Conservation (phyloP, 768 basidiomycete genomes). For the Agrocybe praecox region DNA sequence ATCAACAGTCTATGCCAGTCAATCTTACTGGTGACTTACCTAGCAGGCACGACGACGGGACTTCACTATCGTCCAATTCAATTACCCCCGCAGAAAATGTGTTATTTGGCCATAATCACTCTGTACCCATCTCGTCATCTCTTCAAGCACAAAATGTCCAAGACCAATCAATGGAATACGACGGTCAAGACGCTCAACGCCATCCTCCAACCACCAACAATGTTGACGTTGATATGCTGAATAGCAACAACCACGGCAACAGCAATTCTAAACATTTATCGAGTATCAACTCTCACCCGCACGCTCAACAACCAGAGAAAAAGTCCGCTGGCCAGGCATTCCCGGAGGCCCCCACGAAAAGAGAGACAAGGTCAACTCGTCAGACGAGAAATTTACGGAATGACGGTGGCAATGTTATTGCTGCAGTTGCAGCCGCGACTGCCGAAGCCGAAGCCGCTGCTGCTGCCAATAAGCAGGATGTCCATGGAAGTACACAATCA, state of each 20-base stretch:
- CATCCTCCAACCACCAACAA: not conserved
- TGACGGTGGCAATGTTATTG: conserved; percentile 20
- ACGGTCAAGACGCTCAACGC: not conserved
- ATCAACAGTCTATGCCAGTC: not conserved
- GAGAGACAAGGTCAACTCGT: conserved; percentile 7
- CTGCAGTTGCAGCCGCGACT: conserved; percentile 22
- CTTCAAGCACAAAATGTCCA: no score
- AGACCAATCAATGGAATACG: no score
- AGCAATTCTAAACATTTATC: conserved; percentile 26
- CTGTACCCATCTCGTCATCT: no score
- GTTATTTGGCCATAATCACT: no score
- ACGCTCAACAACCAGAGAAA: not conserved
- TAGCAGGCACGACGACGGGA: no score
- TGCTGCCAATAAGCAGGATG: conserved; percentile 12
- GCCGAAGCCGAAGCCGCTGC: conserved; percentile 26
- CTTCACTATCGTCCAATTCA: no score
- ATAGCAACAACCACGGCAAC: not conserved
- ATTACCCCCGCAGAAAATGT: no score
- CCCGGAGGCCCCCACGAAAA: not conserved
- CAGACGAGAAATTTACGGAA: conserved; percentile 10
- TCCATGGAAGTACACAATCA: not conserved
- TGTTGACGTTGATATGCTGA: not conserved
- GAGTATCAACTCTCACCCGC: not conserved
- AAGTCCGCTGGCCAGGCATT: not conserved
- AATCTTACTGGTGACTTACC: no score